phyloP scores from a whole-genome alignment of 176 grass and related monocot species.

The Eremochloa ophiuroides region DNA sequence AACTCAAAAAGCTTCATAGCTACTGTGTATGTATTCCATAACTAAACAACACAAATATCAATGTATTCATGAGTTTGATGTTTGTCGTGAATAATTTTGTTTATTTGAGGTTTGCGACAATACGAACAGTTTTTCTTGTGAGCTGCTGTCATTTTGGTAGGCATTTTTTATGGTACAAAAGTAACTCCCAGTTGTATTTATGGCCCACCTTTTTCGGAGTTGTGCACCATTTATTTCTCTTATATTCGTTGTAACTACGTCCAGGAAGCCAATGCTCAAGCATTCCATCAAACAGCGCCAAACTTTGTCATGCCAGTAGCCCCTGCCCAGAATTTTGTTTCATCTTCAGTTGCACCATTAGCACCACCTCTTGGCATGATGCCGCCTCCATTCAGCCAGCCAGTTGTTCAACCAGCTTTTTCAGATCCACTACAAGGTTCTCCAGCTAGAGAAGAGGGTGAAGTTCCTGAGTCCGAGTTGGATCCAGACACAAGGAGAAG shows the following conservation, averaged over 20 bases:
- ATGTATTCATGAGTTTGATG: background rate
- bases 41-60: background rate
- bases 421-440: constrained; percentile 71
- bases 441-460: constrained; percentile 96
- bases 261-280: constrained; percentile 75
- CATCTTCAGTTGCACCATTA: constrained; percentile 47
- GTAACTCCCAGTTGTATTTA: background rate
- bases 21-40: no score
- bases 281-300: constrained; percentile 30
- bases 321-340: constrained; percentile 48
- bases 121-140: background rate
- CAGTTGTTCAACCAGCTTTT: constrained; percentile 50
- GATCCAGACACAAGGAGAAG: constrained; percentile 97
- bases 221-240: constrained; percentile 15
- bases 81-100: background rate
- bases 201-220: background rate
- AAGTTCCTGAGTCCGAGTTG: constrained; percentile 95
- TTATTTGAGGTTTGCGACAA: background rate
- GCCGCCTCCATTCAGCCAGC: constrained; percentile 45
- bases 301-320: constrained; percentile 50
- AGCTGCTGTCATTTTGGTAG: background rate
- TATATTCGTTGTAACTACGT: constrained; percentile 14
- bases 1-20: no score
- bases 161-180: constrained; percentile 21
- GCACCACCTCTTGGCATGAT: constrained; percentile 34